Evolutionary conservation across 257 asterid genomes (phyloP).

Genomic region (Salvia miltiorrhiza): DNA sequence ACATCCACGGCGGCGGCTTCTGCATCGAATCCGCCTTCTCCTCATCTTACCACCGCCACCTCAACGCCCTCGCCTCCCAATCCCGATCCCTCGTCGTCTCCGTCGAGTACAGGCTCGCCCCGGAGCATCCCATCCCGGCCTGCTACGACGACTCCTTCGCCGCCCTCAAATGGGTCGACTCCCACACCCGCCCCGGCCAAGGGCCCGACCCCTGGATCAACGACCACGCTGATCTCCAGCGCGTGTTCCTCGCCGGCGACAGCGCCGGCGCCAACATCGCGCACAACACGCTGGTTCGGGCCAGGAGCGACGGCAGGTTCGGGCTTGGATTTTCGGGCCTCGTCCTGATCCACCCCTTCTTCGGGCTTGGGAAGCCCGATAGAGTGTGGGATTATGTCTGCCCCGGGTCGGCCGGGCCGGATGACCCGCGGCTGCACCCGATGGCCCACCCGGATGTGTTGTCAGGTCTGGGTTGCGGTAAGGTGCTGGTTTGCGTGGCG

Average conservation of each 20-base stretch:
- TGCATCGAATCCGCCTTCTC: constrained; percentile 57
- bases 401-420: constrained; percentile 26
- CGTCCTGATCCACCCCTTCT: constrained; percentile 63
- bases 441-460: constrained; percentile 28
- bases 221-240: constrained; percentile 40
- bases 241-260: constrained; percentile 63
- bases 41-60: constrained; percentile 39
- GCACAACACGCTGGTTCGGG: constrained; percentile 47
- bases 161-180: constrained; percentile 52
- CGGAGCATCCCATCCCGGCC: constrained; percentile 66
- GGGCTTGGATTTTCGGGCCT: constrained; percentile 39
- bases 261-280: constrained; percentile 83
- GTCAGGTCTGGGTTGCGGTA: constrained; percentile 30
- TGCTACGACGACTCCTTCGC: constrained; percentile 65
- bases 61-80: constrained; percentile 38
- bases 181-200: constrained; percentile 22
- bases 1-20: constrained; percentile 87
- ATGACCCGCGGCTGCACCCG: constrained; percentile 44
- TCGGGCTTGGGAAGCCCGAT: constrained; percentile 37
- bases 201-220: constrained; percentile 64
- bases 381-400: constrained; percentile 43
- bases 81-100: constrained; percentile 55
- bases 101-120: constrained; percentile 64
- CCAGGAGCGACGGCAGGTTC: constrained; percentile 4
- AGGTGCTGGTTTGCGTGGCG: constrained; percentile 46